Base-by-base conservation (phyloP, 2,329 filamentous ascomycete genomes). In the Colletotrichum sp. region DNA sequence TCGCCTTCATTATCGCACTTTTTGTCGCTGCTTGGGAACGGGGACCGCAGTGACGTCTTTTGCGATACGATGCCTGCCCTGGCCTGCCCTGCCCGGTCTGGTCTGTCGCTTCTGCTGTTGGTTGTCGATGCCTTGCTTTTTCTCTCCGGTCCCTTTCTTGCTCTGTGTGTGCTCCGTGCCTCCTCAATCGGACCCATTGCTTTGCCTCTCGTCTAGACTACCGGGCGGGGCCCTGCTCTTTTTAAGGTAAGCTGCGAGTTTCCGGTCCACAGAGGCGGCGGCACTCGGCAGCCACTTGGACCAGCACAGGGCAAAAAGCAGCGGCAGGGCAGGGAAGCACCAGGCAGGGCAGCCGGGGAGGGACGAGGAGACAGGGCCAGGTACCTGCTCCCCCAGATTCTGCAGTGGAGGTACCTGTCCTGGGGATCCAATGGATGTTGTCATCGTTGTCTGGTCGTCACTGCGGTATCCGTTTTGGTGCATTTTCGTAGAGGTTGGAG, bases 361-460 rank as follows among this genome's bases (percentile, higher is more conserved):
- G 64, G 21, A 48, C 18, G 32, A 34, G 21, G 12, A 16, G 30
- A 36, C 28, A 30, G 60, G 67, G 32, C 24, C 24, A 64, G 73
- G 70, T 73, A 68, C 43, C 64, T 68, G 30, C 21, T 60, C 32
- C 70, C 68, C 64, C 64, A 75, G 70, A 60, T 68, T 69, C 28
- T 39, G 52, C 18, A 18, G 57, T 28, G 55, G 70, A 65, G 70
- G 59, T 65, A 75, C 73, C 57, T 72, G 52, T 5, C 6, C 21
- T 24, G 24, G 67, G 59, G 43, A 48, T 48, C 18, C 18, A 48
- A 48, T 48, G 43, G 18, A 7, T 30, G 68, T 30, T 66, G 61
- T 66, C 36, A 71, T 71, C 30, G 63, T 66, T 52, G 63, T 39
- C 16, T 9, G 48, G 52, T 39, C 10, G 26, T 24, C 52, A 57